Base-by-base conservation (phyloP, 495 filamentous ascomycete species). In the Aspergillus conjunctus region DNA sequence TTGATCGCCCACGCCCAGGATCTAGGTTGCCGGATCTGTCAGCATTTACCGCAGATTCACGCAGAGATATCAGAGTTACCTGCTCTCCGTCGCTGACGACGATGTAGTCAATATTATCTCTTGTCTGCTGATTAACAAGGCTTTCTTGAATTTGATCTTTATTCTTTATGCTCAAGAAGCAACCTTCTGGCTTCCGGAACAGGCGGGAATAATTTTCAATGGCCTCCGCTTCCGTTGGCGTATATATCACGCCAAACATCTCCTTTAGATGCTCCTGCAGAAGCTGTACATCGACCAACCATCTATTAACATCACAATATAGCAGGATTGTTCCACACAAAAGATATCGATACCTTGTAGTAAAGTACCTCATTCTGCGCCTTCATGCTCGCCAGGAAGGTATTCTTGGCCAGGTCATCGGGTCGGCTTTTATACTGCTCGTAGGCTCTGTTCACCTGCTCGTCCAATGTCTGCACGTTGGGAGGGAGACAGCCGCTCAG, bases 231-330 rank as follows among this genome's bases (percentile, higher is more conserved):
- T 96, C 92, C 0, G 92, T 96, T 0, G 92, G 92, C 0, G 92
- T 96, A 68, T 96, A 96, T 32, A 96, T 91, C 11, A 96, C 75
- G 44, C 86, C 83, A 65, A 96, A 91, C 89, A 96, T 93, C 71
- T 96, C 92, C 62, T 89, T 88, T 4, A 90, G 68, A 69, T 91
- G 84, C 0, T 84, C 78, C 72, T 84, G 79, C 20, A 91, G 75
- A 17, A 90, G 76, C 82, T 86, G 14, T 32, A 18, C 44, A 8
- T 12, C 43, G 26, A 26, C 5, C 26, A 2, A 5, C 26, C 26
- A 32, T 33, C 20, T 54, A 21, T 26, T 41, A n/a, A 15, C 8
- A 15, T 7, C 15, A 32, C 15, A 20, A 53, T 39, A 51, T 4
- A 22, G 6, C 51, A 3, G 5, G 7, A 48, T 21, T 1, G 9